Evolutionary conservation across 306 rosid species (phyloP), one percentile per base, ranked within the genome.

Genomic region (Rosa lucieae): DNA sequence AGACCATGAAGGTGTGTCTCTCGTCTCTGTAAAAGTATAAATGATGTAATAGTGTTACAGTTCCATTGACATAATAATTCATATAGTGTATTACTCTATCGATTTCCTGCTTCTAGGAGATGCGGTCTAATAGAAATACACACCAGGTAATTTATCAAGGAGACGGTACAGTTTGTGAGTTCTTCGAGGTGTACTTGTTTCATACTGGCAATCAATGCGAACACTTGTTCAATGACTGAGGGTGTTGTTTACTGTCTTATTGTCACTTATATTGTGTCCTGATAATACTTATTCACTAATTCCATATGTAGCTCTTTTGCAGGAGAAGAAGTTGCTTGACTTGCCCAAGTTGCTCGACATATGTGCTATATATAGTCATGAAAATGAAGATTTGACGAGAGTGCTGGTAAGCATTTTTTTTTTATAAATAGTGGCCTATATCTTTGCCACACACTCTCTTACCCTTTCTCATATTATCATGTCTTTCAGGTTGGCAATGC

Each of bases 251-350:
- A 49, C 2, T 15, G 10, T 80, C 62, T 72, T 3, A 12, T 52
- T 55, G 26, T 70, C 56, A 29, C 76, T 17, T 59, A 47, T 62
- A 29, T 29, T 44, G 32, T 62, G 39, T 10, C 78, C 63, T 49
- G 74, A 67, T 66, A 69, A 61, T 89, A 23, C 81, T 72, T 91
- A 85, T 93, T 91, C 88, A 90, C 87, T 86, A 81, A 87, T 84
- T 85, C 88, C 87, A 75, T 83, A 51, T 93, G 89, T 90, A 96
- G 99, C 86, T 85, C 83, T 93, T 86, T 86, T 96, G 99, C 97
- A 91, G 99, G 98, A 90, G 85, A 93, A 87, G 82, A 89, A 88
- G 87, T 80, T 93, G 89, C 96, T 93, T 74, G 97, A 89, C 84
- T 87, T 96, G 90, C 97, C 97, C 14, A 93, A 86, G 87, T 80